Conservation (phyloP, 192 early-diverging fungal species). For the Rhizophagus sp. region DNA sequence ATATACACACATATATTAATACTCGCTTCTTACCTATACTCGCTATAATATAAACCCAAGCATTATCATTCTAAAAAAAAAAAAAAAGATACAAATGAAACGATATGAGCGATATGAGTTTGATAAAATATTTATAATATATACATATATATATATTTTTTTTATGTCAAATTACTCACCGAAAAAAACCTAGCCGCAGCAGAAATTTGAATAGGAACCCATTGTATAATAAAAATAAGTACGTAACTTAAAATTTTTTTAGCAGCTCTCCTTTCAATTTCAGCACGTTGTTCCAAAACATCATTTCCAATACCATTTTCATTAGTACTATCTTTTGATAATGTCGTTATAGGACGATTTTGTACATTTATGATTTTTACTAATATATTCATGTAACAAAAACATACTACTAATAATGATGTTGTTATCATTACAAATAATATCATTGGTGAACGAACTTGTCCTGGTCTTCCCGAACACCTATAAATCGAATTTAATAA, state of each 20-base stretch:
- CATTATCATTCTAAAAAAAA: slow-evolving; percentile 1
- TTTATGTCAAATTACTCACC: too few species aligned
- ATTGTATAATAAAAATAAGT: neutral
- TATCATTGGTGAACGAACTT: neutral
- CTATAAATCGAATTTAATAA: neutral
- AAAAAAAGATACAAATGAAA: too few species aligned
- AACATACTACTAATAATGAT: neutral
- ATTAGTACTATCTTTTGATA: too few species aligned
- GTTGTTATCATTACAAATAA: neutral
- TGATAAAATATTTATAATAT: too few species aligned
- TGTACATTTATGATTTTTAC: neutral
- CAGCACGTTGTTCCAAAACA: neutral
- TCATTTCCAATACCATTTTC: neutral
- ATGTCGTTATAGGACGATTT: neutral
- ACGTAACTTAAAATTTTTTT: neutral
- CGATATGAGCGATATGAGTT: too few species aligned
- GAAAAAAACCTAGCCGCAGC: neutral
- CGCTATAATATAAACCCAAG: neutral
- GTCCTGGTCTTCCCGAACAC: neutral
- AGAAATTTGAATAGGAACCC: neutral
- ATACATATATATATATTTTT: too few species aligned
- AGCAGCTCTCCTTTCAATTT: neutral
- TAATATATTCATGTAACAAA: neutral
- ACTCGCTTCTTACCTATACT: neutral
- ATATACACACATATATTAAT: too few species aligned